phyloP scores from a whole-genome alignment of 2,329 filamentous ascomycete genomes.

The Boeremia lycopersici region DNA sequence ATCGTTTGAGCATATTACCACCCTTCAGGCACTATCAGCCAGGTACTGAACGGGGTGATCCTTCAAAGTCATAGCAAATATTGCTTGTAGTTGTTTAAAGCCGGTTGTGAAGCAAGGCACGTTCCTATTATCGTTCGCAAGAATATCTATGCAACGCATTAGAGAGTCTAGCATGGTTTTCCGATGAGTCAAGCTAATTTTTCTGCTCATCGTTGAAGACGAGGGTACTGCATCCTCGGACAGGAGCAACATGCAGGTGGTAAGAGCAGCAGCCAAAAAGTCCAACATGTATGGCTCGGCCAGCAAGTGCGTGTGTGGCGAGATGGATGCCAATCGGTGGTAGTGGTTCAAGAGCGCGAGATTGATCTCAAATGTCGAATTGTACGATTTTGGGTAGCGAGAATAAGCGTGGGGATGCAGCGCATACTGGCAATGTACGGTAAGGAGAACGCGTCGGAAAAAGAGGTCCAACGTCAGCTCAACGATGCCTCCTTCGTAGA shows the following conservation, averaged over 20 bases:
- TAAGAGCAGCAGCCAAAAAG: slow-evolving; percentile 28
- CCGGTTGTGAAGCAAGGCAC: slow-evolving; percentile 26
- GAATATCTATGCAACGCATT: slow-evolving; percentile 21
- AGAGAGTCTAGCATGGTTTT: slow-evolving; percentile 25
- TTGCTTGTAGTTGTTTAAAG: slow-evolving; percentile 14
- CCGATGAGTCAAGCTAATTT: slow-evolving; percentile 13
- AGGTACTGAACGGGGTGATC: background rate
- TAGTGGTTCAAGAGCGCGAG: slow-evolving; percentile 39
- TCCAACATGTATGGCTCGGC: slow-evolving; percentile 30
- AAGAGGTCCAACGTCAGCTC: slow-evolving; percentile 31
- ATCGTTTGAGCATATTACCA: too few relatives aligned
- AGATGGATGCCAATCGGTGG: slow-evolving; percentile 28
- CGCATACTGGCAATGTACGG: slow-evolving; percentile 35
- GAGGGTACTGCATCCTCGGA: slow-evolving; percentile 4
- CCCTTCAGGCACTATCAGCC: background rate
- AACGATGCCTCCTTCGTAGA: slow-evolving; percentile 16
- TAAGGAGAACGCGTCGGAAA: slow-evolving; percentile 34
- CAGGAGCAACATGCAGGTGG: slow-evolving; percentile 24
- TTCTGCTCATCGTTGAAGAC: slow-evolving; percentile 10
- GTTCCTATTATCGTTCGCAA: slow-evolving; percentile 19
- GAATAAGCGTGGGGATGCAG: slow-evolving; percentile 23
- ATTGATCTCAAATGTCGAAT: slow-evolving; percentile 40
- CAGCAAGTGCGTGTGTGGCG: slow-evolving; percentile 20
- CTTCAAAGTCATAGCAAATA: slow-evolving; percentile 14
- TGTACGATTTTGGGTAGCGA: slow-evolving; percentile 38